A percentile compares a stretch with the other conserved stretches of the same genome.
phyloP scores from a whole-genome alignment of 495 filamentous ascomycete species.

The Acidiella bohemica region DNA sequence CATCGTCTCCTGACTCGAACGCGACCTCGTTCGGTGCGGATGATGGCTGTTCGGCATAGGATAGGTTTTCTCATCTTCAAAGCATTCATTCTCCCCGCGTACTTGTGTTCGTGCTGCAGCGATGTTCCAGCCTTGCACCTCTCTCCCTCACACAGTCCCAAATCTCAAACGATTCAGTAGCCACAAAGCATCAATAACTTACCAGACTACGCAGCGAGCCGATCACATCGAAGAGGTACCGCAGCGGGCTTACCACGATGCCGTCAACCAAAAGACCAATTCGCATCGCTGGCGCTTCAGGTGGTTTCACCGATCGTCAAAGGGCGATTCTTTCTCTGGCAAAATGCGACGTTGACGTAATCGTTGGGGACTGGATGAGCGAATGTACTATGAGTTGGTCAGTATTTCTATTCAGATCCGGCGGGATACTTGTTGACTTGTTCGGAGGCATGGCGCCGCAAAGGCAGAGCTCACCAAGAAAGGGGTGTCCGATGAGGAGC shows the following conservation, averaged over 20 bases:
- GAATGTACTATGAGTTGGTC: constrained; percentile 23
- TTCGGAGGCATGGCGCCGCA: constrained; percentile 8
- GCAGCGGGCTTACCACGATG: constrained; percentile 1
- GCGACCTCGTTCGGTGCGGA: too few relatives aligned
- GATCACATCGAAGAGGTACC: neutral
- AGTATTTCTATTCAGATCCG: too few relatives aligned
- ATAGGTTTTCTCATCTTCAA: too few relatives aligned
- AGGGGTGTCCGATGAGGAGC: constrained; percentile 1
- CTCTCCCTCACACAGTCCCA: neutral
- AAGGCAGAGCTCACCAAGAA: constrained; percentile 5
- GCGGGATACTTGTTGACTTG: too few relatives aligned
- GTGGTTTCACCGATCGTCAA: constrained; percentile 26
- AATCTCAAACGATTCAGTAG: neutral
- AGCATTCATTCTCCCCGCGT: too few relatives aligned
- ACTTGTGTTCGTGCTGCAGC: too few relatives aligned
- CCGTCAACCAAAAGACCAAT: constrained; percentile 21
- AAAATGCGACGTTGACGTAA: constrained; percentile 18
- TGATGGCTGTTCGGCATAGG: too few relatives aligned
- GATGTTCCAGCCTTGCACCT: constrained; percentile 6
- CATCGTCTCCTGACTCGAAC: too few relatives aligned
- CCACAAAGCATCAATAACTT: neutral
- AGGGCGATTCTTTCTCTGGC: constrained; percentile 23
- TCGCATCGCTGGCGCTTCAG: constrained; percentile 25
- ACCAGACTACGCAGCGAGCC: neutral
- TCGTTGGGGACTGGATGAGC: constrained; percentile 18